These are phyloP conservation scores for Candida nitratophila DNA, from an alignment of 805 yeast species.

Conservation along the genomic window DNA sequence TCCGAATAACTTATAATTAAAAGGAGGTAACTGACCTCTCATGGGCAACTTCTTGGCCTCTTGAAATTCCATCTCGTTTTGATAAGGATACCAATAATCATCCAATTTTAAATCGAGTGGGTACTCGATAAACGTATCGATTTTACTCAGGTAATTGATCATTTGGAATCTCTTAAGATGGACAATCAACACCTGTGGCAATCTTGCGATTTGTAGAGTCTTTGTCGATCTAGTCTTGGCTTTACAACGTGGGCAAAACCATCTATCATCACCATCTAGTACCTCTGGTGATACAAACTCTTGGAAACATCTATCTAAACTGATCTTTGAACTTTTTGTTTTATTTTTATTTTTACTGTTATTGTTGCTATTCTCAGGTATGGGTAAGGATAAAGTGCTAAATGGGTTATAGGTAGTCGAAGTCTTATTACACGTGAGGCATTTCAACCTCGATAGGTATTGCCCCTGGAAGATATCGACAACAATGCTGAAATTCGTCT, in stretches of 20 bases:
- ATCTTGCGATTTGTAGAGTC: conserved; percentile 61
- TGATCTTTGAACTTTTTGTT: conserved; percentile 18
- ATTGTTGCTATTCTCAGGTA: conserved; percentile 60
- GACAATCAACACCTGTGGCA: conserved; percentile 74
- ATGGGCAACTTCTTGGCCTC: conserved; percentile 45
- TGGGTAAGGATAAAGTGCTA: conserved; percentile 72
- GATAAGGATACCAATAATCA: conserved; percentile 60
- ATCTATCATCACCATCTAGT: conserved; percentile 69
- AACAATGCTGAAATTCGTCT: conserved; percentile 69
- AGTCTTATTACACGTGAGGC: conserved; percentile 64
- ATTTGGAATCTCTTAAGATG: conserved; percentile 77
- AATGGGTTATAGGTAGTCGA: conserved; percentile 86
- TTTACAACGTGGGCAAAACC: conserved; percentile 80
- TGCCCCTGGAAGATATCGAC: conserved; percentile 88
- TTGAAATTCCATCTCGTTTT: conserved; percentile 35
- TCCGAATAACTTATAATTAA: conserved; percentile 66
- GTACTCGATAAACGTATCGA: conserved; percentile 59
- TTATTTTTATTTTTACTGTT: too few species aligned
- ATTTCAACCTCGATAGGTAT: conserved; percentile 68
- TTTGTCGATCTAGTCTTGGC: conserved; percentile 58
- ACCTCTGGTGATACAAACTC: conserved; percentile 71
- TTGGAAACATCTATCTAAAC: conserved; percentile 61
- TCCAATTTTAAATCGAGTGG: conserved; percentile 54
- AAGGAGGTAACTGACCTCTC: conserved; percentile 76
- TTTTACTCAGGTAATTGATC: conserved; percentile 45